These are phyloP conservation scores for Penicillium tannophilum DNA, from an alignment of 495 filamentous ascomycete species.

Conservation along the genomic window DNA sequence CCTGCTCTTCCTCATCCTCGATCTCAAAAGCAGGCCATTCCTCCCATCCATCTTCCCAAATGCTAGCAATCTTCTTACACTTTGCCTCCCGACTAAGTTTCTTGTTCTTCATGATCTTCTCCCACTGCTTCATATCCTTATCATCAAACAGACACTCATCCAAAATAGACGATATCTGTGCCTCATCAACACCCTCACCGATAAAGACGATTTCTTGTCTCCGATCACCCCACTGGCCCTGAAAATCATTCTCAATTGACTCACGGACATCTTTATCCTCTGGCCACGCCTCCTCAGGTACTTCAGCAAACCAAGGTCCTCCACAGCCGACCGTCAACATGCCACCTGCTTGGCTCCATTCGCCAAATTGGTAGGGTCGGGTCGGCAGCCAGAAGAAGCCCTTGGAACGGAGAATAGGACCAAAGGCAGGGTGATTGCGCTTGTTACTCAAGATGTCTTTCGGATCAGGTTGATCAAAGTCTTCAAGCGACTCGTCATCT, in stretches of 20 bases:
- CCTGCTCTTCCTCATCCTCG: conserved; percentile 42
- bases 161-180: conserved; percentile 41
- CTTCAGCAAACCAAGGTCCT: conserved; percentile 55
- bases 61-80: conserved; percentile 37
- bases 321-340: conserved; percentile 59
- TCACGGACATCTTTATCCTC: conserved; percentile 44
- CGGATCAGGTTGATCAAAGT: conserved; percentile 41
- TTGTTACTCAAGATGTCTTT: conserved; percentile 46
- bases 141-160: conserved; percentile 55
- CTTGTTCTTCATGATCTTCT: conserved; percentile 49
- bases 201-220: conserved; percentile 64
- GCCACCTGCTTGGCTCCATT: conserved; percentile 63
- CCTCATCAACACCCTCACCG: conserved; percentile 52
- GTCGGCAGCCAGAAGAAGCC: conserved; percentile 52
- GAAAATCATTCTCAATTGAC: conserved; percentile 48
- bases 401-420: conserved; percentile 47
- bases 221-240: conserved; percentile 58
- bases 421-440: conserved; percentile 42
- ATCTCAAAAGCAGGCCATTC: conserved; percentile 50
- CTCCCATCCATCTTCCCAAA: conserved; percentile 60
- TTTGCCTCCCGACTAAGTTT: conserved; percentile 32
- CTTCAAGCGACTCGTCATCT: conserved; percentile 36
- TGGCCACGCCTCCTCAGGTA: conserved; percentile 47
- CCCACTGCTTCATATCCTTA: conserved; percentile 52
- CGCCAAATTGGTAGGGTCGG: conserved; percentile 49